phyloP scores from a whole-genome alignment of 73 alveolate genomes.

The Stentor roeselii region DNA sequence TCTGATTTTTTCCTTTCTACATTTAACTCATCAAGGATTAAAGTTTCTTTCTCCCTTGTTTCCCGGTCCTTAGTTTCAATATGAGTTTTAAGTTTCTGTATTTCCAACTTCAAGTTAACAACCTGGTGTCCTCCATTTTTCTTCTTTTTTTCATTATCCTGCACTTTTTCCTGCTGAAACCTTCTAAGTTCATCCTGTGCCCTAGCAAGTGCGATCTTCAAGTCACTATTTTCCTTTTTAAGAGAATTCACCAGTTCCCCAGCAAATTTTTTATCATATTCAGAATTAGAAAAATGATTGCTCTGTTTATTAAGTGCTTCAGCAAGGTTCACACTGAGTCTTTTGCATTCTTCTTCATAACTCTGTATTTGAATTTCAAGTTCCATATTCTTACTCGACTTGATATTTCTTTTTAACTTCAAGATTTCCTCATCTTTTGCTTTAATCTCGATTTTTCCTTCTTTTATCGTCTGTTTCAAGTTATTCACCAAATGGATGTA shows the following conservation, averaged over 20 bases:
- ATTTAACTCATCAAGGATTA: neutral
- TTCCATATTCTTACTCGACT: slow-evolving; percentile 43
- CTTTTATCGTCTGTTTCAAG: slow-evolving; percentile 32
- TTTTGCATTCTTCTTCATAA: slow-evolving; percentile 61
- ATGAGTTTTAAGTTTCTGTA: neutral
- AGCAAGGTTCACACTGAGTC: slow-evolving; percentile 46
- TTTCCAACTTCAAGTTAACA: neutral
- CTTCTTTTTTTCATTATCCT: neutral
- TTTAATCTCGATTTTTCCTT: slow-evolving; percentile 17
- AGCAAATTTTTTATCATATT: too few species aligned
- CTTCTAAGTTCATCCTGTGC: neutral
- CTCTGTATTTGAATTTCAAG: slow-evolving; percentile 50
- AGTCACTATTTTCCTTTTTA: neutral
- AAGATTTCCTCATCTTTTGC: slow-evolving; percentile 40
- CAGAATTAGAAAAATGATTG: neutral
- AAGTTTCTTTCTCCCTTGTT: neutral
- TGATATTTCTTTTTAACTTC: slow-evolving; percentile 47
- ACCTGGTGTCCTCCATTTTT: neutral
- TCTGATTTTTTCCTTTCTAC: neutral
- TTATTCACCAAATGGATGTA: slow-evolving; percentile 1
- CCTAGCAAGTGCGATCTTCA: neutral
- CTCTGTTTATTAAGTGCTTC: slow-evolving; percentile 28
- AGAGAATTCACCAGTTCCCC: neutral
- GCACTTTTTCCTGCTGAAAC: neutral
- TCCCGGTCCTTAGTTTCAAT: neutral